These are phyloP conservation scores for Phialophora chinensis DNA, from an alignment of 2,329 filamentous ascomycete genomes.

Conservation along the genomic window DNA sequence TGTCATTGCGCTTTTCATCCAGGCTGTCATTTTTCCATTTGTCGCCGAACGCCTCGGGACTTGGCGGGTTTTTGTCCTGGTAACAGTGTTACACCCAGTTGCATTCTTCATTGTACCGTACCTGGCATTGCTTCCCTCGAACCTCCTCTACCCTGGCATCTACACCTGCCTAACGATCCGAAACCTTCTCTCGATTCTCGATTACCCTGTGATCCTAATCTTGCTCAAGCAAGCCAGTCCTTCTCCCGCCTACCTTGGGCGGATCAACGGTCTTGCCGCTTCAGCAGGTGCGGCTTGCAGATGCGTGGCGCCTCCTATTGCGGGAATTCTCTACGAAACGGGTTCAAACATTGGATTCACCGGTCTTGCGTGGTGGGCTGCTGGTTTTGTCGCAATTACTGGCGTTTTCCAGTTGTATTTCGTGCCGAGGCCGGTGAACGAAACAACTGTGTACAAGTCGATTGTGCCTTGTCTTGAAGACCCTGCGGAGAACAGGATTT, in stretches of 20 bases:
- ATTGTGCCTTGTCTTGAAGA: constrained; percentile 42
- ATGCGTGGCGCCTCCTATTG: constrained; percentile 72
- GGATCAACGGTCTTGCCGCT: constrained; percentile 74
- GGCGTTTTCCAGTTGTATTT: constrained; percentile 64
- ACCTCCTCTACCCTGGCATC: constrained; percentile 64
- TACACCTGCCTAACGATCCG: constrained; percentile 70
- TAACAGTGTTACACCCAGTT: constrained; percentile 69
- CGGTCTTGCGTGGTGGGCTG: constrained; percentile 68
- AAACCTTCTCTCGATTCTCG: constrained; percentile 71
- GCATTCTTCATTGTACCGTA: constrained; percentile 74
- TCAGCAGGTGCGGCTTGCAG: constrained; percentile 73
- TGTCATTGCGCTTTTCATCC: constrained; percentile 73
- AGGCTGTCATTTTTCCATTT: constrained; percentile 72
- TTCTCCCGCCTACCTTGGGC: constrained; percentile 66
- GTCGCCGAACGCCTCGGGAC: constrained; percentile 69
- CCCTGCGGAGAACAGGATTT: constrained; percentile 19
- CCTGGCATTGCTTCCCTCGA: constrained; percentile 63
- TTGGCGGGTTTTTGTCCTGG: constrained; percentile 69
- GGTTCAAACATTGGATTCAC: constrained; percentile 64
- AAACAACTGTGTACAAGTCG: constrained; percentile 48
- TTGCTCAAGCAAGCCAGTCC: constrained; percentile 75
- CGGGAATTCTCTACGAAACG: constrained; percentile 69
- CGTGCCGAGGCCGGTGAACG: constrained; percentile 57
- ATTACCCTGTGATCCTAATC: constrained; percentile 71
- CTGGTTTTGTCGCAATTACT: constrained; percentile 60